phyloP scores from a whole-genome alignment of 2,329 filamentous ascomycete genomes.

The Stemphylium lycopersici region DNA sequence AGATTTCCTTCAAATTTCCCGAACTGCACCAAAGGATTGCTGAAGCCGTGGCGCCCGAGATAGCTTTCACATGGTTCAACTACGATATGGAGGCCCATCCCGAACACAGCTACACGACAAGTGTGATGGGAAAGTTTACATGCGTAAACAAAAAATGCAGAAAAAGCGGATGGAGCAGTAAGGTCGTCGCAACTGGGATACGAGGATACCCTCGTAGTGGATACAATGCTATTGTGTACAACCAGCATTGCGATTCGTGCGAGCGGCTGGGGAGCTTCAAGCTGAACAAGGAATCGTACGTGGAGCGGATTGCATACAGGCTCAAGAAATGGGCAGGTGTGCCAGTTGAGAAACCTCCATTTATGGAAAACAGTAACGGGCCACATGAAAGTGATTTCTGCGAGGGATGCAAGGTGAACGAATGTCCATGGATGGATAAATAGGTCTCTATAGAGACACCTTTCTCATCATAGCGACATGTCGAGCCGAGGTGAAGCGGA shows the following conservation, averaged over 20 bases:
- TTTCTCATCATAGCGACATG: no score
- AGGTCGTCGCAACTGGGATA: constrained; percentile 20
- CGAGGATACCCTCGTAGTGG: constrained; percentile 18
- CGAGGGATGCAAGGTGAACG: constrained; percentile 4
- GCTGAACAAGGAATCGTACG: constrained; percentile 24
- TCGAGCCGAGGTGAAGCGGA: no score
- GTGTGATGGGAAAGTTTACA: constrained; percentile 25
- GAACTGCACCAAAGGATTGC: constrained; percentile 5
- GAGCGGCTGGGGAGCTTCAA: constrained; percentile 19
- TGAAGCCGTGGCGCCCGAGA: background rate
- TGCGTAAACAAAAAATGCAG: constrained; percentile 21
- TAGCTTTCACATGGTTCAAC: constrained; percentile 10
- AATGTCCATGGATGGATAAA: background rate
- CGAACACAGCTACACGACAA: constrained; percentile 11
- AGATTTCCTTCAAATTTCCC: constrained; percentile 9
- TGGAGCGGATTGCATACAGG: constrained; percentile 29
- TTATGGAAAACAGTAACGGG: background rate
- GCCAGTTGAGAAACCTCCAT: background rate
- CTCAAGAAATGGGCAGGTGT: constrained; percentile 32
- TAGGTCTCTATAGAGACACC: no score
- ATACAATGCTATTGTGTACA: constrained; percentile 29
- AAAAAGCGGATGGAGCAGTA: constrained; percentile 18
- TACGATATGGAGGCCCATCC: background rate
- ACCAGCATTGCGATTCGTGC: constrained; percentile 27
- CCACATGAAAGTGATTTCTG: constrained; percentile 2